A percentile compares a stretch with the other conserved stretches of the same genome.
phyloP scores from a whole-genome alignment of 78 protist genomes.

The Dictyostelium citrinum region DNA sequence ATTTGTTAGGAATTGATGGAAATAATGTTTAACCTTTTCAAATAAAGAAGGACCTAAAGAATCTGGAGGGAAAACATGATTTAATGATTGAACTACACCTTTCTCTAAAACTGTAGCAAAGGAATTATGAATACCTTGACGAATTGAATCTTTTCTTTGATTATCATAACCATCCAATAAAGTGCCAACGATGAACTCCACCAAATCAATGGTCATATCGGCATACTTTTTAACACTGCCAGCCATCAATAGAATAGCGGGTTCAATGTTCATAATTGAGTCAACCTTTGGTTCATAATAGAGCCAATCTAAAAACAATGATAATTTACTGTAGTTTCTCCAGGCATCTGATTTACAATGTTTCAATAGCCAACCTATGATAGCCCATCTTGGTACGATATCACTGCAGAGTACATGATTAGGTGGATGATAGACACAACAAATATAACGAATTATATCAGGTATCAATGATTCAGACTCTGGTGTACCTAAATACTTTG shows the following conservation, averaged over 20 bases:
- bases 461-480: slow-evolving; percentile 80
- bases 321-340: slow-evolving; percentile 58
- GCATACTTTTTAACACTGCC: slow-evolving; percentile 79
- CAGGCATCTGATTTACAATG: slow-evolving; percentile 33
- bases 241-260: slow-evolving; percentile 81
- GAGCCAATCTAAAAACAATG: slow-evolving; percentile 82
- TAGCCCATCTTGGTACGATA: slow-evolving; percentile 86
- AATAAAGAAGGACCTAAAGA: slow-evolving; percentile 17
- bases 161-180: slow-evolving; percentile 55
- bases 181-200: slow-evolving; percentile 59
- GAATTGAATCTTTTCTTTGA: slow-evolving; percentile 35
- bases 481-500: not conserved
- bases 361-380: slow-evolving; percentile 84
- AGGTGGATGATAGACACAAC: slow-evolving; percentile 82
- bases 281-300: slow-evolving; percentile 62
- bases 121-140: slow-evolving; percentile 44
- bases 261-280: slow-evolving; percentile 86
- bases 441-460: slow-evolving; percentile 80
- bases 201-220: slow-evolving; percentile 70
- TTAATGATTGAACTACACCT: slow-evolving; percentile 52
- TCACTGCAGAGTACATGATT: slow-evolving; percentile 71
- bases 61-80: slow-evolving; percentile 36
- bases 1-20: not conserved
- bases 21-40: slow-evolving; percentile 46
- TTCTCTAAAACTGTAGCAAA: slow-evolving; percentile 32